These are phyloP conservation scores for Orbilia brochopaga DNA, from an alignment of 2,329 filamentous ascomycete species.

Conservation along the genomic window DNA sequence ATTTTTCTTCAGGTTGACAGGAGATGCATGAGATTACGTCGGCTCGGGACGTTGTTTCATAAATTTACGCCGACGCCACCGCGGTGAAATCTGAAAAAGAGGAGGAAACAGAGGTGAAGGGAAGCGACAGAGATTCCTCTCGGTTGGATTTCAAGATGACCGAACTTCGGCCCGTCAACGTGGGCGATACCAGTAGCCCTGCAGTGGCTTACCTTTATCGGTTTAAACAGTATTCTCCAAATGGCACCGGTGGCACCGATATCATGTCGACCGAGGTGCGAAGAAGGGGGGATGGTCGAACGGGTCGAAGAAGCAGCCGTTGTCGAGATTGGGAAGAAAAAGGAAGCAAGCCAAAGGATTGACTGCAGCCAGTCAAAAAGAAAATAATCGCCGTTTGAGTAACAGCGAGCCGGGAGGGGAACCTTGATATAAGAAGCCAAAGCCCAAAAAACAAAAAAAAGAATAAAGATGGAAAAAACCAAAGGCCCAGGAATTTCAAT, in stretches of 20 bases:
- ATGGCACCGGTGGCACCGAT: not conserved
- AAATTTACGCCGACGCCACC: slow-evolving; percentile 2
- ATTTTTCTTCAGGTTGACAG: slow-evolving; percentile 1
- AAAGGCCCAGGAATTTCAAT: slow-evolving; percentile 10
- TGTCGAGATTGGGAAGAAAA: slow-evolving; percentile 35
- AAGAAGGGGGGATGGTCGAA: slow-evolving; percentile 17
- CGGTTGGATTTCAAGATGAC: not conserved
- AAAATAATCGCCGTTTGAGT: slow-evolving; percentile 44
- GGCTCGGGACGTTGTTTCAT: not conserved
- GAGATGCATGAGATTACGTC: not conserved
- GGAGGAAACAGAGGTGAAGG: not conserved
- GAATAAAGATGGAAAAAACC: slow-evolving; percentile 12
- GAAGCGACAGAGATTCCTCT: not conserved
- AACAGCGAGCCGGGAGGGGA: slow-evolving; percentile 15
- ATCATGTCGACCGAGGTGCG: slow-evolving; percentile 19
- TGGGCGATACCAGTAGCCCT: not conserved
- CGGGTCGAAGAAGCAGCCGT: slow-evolving; percentile 8
- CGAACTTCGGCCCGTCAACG: not conserved
- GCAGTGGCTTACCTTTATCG: slow-evolving; percentile 7
- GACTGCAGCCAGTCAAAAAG: slow-evolving; percentile 28
- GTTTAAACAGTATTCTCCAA: slow-evolving; percentile 2
- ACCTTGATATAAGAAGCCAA: slow-evolving; percentile 32
- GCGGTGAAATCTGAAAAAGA: not conserved
- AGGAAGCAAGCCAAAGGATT: slow-evolving; percentile 44
- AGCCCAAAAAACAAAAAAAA: slow-evolving; percentile 25